These are phyloP conservation scores for Colletotrichum cuscutae DNA, from an alignment of 2,329 filamentous ascomycete species.

Conservation along the genomic window DNA sequence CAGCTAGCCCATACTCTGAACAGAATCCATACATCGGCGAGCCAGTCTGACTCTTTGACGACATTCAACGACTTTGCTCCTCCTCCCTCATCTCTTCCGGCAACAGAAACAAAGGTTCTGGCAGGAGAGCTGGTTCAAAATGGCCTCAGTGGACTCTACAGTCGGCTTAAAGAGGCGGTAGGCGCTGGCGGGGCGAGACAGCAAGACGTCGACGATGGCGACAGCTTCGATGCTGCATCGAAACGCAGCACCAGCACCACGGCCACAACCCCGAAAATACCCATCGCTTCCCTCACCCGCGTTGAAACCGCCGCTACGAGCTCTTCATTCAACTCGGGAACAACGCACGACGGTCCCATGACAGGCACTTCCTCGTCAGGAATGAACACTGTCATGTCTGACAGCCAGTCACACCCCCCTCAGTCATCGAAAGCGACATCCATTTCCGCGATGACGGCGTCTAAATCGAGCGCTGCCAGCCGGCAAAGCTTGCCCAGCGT, in stretches of 20 bases:
- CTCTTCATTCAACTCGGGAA: slow-evolving; percentile 45
- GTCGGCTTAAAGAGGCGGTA: slow-evolving; percentile 84
- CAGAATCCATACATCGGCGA: slow-evolving; percentile 90
- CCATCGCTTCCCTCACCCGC: slow-evolving; percentile 51
- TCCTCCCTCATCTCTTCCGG: slow-evolving; percentile 67
- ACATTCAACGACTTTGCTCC: slow-evolving; percentile 94
- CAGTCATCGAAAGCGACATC: slow-evolving; percentile 61
- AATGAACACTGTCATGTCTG: slow-evolving; percentile 44
- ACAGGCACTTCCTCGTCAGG: slow-evolving; percentile 51
- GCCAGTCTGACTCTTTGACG: slow-evolving; percentile 83
- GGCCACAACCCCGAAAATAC: slow-evolving; percentile 54
- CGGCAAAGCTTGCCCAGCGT: slow-evolving; percentile 55
- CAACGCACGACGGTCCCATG: slow-evolving; percentile 45
- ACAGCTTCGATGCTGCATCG: slow-evolving; percentile 54
- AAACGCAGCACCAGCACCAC: slow-evolving; percentile 54
- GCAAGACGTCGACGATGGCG: slow-evolving; percentile 55
- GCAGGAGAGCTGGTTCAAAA: slow-evolving; percentile 82
- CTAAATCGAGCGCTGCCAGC: slow-evolving; percentile 53
- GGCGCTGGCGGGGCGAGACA: slow-evolving; percentile 67
- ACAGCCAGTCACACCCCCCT: slow-evolving; percentile 53
- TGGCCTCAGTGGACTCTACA: slow-evolving; percentile 90
- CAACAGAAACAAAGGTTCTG: slow-evolving; percentile 74
- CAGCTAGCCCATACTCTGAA: slow-evolving; percentile 82
- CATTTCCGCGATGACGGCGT: slow-evolving; percentile 55
- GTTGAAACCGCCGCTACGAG: slow-evolving; percentile 49